Percentiles rank a stretch among this genome's conserved stretches.
Evolutionary conservation across 176 grass and related monocot species (phyloP).

Genomic region (Panicum miliaceum): DNA sequence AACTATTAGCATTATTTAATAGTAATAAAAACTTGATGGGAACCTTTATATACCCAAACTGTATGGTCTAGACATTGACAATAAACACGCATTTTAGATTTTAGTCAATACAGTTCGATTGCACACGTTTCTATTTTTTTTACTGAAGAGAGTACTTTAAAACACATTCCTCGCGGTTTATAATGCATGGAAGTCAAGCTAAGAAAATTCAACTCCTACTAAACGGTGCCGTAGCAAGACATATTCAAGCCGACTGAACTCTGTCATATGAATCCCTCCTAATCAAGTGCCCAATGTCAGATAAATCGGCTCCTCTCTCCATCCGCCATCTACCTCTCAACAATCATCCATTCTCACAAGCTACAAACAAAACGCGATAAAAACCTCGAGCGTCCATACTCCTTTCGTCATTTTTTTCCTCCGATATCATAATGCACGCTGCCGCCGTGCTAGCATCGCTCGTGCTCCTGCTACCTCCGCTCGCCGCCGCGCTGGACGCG

Average conservation of each 20-base stretch:
- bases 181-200: not conserved
- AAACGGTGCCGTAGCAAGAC: not conserved
- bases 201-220: not conserved
- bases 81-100: not conserved
- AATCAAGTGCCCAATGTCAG: not conserved
- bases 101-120: not conserved
- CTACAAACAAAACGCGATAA: not conserved
- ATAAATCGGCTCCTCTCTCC: constrained; percentile 16
- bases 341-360: not conserved
- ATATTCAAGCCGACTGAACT: not conserved
- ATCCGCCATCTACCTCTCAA: not conserved
- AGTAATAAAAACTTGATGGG: too few species aligned
- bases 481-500: not conserved
- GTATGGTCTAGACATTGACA: not conserved
- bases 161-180: not conserved
- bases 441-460: not conserved
- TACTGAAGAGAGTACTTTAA: not conserved
- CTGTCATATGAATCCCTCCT: not conserved
- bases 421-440: constrained; percentile 5
- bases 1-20: too few species aligned
- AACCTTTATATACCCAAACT: not conserved
- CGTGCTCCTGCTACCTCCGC: too few species aligned
- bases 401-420: not conserved
- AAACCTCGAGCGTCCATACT: not conserved
- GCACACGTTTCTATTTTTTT: not conserved